Base-by-base conservation (phyloP, 495 filamentous ascomycete species). In the Penicillium dipodomyicola region DNA sequence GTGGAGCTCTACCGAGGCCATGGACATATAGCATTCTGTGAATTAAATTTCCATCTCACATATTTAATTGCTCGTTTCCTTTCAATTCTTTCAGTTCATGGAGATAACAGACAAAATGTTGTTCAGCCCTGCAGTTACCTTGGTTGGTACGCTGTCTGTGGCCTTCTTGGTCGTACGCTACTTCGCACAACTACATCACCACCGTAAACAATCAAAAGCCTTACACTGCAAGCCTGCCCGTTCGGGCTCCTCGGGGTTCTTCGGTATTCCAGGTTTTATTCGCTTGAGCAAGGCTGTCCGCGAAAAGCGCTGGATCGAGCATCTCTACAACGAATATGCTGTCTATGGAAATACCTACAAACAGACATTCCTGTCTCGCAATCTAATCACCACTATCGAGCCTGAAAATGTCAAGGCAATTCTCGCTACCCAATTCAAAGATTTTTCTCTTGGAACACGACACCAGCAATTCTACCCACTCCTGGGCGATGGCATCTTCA, bases 371-470 rank as follows among this genome's bases (percentile, higher is more conserved):
- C 59, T 76, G 1, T 62, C 66, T 5, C 57, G 58, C 2, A 39
- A 42, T 2, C n/a, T 69, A 4, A 60, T 87, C 37, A 67, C 76
- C 19, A 92, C 90, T 1, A 76, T 73, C 45, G 89, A 95, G 42
- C 91, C 89, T 0, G 86, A 92, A 64, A 96, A 95, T 69, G 80
- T 97, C 69, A 91, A 96, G 65, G 86, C 91, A 1, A 73, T 96
- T 7, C 78, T 96, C 3, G 89, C 91, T 0, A 87, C 85, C 0
- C 87, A 95, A 60, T 96, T 95, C 65, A 78, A 85, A 23, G 87
- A 87, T 52, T 90, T 84, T 58, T 70, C 70, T 25, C 58, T 85
- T 4, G 82, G 80, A 1, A 67, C 67, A 1, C 53, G 82, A 50
- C 70, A 70, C 35, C 52, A 65, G 29, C 70, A 75, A 40, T 80